Evolutionary conservation across 2,329 filamentous ascomycete species (phyloP).

Genomic region (Talaromyces atroroseus): DNA sequence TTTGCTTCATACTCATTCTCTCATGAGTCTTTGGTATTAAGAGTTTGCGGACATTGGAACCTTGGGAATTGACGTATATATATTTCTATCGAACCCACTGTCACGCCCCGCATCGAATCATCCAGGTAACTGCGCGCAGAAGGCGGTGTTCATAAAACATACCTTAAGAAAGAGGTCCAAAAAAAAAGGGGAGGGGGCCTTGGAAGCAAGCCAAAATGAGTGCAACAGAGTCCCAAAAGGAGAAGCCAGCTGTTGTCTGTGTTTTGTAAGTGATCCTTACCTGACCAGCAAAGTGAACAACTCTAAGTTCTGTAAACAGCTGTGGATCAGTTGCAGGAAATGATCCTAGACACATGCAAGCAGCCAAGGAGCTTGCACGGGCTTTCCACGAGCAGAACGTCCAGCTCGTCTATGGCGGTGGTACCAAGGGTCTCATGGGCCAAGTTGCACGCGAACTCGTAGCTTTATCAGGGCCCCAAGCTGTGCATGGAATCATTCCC

Average conservation of each 20-base stretch:
- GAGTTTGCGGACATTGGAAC: background rate
- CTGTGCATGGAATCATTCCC: slow-evolving; percentile 93
- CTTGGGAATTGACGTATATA: no score
- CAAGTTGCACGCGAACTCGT: slow-evolving; percentile 84
- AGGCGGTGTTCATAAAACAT: no score
- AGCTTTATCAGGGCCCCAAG: slow-evolving; percentile 68
- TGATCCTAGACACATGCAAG: slow-evolving; percentile 67
- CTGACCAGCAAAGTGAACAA: slow-evolving; percentile 15
- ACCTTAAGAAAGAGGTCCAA: no score
- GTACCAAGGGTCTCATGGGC: slow-evolving; percentile 93
- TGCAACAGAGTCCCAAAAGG: slow-evolving; percentile 11
- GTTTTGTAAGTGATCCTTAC: slow-evolving; percentile 60
- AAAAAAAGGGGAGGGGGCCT: no score
- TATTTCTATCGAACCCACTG: no score
- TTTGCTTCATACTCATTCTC: no score
- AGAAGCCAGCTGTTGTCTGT: slow-evolving; percentile 64
- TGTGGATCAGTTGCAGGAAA: slow-evolving; percentile 76
- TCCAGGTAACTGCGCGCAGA: background rate
- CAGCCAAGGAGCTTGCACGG: slow-evolving; percentile 68
- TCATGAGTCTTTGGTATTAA: background rate
- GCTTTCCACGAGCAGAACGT: slow-evolving; percentile 72
- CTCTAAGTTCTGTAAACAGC: slow-evolving; percentile 34
- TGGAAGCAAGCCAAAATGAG: slow-evolving; percentile 1
- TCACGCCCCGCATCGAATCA: no score
- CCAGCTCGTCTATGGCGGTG: slow-evolving; percentile 86